Conservation (phyloP, 345 rosid species). For the Arabis alpina region DNA sequence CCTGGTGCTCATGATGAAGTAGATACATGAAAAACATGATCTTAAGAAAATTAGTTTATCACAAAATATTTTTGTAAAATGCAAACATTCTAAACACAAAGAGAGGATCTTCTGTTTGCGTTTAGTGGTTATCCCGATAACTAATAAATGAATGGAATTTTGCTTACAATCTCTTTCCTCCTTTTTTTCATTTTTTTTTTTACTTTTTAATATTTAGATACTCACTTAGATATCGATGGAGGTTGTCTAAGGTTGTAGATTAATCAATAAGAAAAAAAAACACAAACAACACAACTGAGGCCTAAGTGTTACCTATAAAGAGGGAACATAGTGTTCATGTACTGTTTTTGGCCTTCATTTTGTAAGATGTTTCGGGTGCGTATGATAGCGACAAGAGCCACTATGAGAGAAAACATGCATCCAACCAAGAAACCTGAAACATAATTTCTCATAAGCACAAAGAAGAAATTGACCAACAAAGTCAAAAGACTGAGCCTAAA, state of each 20-base stretch:
- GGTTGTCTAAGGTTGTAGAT: background rate
- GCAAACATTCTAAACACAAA: background rate
- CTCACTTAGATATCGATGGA: too few species aligned
- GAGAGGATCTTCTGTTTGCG: background rate
- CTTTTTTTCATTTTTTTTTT: too few species aligned
- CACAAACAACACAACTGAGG: background rate
- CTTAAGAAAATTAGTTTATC: too few species aligned
- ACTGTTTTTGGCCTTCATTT: slow-evolving; percentile 35
- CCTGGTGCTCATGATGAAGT: too few species aligned
- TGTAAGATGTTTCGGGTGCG: slow-evolving; percentile 48
- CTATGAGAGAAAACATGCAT: slow-evolving; percentile 53
- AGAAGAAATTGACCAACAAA: background rate
- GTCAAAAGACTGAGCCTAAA: slow-evolving; percentile 12
- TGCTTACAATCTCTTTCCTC: background rate
- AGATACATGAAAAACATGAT: too few species aligned
- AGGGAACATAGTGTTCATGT: slow-evolving; percentile 70
- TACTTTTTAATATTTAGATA: too few species aligned
- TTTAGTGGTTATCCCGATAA: background rate
- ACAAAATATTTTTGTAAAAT: too few species aligned
- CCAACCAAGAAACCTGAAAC: slow-evolving; percentile 64
- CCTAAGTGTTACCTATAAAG: slow-evolving; percentile 53
- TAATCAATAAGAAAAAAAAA: background rate
- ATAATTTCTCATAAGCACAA: background rate
- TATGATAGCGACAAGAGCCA: slow-evolving; percentile 51
- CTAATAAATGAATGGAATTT: background rate